Conservation (phyloP, 495 filamentous ascomycete species). For the Massariosphaeria phaeospora region DNA sequence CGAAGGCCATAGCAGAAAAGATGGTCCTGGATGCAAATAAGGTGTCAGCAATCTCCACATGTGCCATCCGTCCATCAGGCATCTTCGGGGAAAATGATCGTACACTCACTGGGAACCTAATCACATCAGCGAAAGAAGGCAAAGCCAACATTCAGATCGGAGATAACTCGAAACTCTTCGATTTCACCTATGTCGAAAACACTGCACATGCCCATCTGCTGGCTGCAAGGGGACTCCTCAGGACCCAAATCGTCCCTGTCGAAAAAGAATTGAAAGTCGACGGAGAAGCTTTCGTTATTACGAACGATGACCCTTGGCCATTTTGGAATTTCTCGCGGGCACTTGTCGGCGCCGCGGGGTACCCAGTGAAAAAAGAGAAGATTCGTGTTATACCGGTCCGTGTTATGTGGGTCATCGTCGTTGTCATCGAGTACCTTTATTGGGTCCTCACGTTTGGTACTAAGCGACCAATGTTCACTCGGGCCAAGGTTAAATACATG, state of each 20-base stretch:
- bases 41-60: neutral
- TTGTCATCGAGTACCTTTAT: conserved; percentile 2
- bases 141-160: conserved; percentile 4
- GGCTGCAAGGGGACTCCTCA: conserved; percentile 7
- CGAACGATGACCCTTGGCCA: conserved; percentile 1
- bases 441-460: conserved; percentile 5
- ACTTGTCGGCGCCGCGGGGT: neutral
- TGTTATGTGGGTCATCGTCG: neutral
- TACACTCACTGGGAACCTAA: neutral
- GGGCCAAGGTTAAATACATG: neutral
- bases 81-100: conserved; percentile 10
- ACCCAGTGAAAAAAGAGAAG: conserved; percentile 4
- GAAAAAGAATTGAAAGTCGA: conserved; percentile 1
- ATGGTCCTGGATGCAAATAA: conserved; percentile 11
- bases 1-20: conserved; percentile 18
- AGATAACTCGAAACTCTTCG: conserved; percentile 1
- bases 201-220: conserved; percentile 9
- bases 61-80: neutral
- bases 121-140: neutral
- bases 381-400: neutral
- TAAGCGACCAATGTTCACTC: neutral
- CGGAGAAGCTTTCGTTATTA: conserved; percentile 17
- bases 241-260: neutral
- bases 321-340: neutral
- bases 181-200: conserved; percentile 9